These are phyloP conservation scores for Chionographis japonica DNA, from an alignment of 106 monocot species.

Conservation along the genomic window DNA sequence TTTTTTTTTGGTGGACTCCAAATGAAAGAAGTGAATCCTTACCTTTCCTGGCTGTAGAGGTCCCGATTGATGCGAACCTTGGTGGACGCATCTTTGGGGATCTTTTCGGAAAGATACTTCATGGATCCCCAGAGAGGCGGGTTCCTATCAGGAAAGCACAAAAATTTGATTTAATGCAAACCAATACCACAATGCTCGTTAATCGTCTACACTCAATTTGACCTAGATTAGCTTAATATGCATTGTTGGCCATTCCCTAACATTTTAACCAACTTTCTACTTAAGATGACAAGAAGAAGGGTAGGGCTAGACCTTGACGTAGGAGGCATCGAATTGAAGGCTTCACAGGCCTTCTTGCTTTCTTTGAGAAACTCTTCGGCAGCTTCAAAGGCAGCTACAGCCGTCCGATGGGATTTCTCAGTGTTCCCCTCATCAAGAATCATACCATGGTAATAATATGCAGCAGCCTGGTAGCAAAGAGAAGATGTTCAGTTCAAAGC, in stretches of 20 bases:
- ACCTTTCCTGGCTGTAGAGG: conserved; percentile 52
- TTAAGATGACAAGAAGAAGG: no score
- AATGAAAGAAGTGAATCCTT: not conserved
- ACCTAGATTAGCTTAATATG: no score
- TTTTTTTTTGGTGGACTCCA: no score
- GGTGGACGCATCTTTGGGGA: conserved; percentile 58
- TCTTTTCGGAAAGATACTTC: conserved; percentile 69
- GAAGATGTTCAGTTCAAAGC: not conserved
- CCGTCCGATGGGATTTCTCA: conserved; percentile 64
- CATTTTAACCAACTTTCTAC: no score
- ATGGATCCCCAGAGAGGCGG: conserved; percentile 62
- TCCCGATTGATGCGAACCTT: conserved; percentile 60
- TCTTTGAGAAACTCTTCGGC: conserved; percentile 71
- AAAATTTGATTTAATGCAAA: not conserved
- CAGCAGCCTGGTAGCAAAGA: conserved; percentile 46
- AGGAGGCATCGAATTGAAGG: conserved; percentile 56
- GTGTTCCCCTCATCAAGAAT: conserved; percentile 83
- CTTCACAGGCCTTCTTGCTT: conserved; percentile 59
- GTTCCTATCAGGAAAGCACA: conserved; percentile 27
- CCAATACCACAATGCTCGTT: no score
- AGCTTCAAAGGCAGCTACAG: conserved; percentile 60
- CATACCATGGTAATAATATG: conserved; percentile 86
- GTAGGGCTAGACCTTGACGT: conserved; percentile 40
- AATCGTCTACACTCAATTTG: no score
- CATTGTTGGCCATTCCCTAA: no score